Conservation (phyloP, 352 stramenopile genomes). For the Phytophthora uliginosa region DNA sequence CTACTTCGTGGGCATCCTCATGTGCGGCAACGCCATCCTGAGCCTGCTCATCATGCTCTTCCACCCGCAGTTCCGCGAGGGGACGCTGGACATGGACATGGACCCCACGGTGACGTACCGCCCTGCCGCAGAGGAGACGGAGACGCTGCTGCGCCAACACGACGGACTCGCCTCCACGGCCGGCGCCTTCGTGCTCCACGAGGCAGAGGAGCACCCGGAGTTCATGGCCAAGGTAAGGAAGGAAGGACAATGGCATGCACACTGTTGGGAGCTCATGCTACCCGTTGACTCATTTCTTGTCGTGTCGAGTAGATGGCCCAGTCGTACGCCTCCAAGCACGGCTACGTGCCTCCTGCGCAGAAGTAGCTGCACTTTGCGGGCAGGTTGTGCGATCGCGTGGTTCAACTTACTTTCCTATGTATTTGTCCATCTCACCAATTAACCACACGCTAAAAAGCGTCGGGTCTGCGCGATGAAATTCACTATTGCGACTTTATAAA, state of each 20-base stretch:
- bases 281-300: constrained; percentile 6
- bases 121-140: constrained; percentile 69
- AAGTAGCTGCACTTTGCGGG: constrained; percentile 26
- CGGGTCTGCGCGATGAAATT: constrained; percentile 2
- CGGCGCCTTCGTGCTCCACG: constrained; percentile 70
- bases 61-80: constrained; percentile 89
- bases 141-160: constrained; percentile 72
- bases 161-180: constrained; percentile 67
- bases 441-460: constrained; percentile 23
- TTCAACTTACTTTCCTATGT: constrained; percentile 30
- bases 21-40: constrained; percentile 82
- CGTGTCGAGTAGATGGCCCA: constrained; percentile 47
- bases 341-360: constrained; percentile 57
- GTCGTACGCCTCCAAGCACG: constrained; percentile 51
- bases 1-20: constrained; percentile 79
- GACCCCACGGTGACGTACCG: constrained; percentile 83
- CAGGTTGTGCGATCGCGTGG: constrained; percentile 25
- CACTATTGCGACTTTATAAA: not conserved
- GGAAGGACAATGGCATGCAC: not conserved
- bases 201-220: constrained; percentile 81
- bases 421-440: constrained; percentile 35
- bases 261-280: not conserved
- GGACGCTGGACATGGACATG: constrained; percentile 74
- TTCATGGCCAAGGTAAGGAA: constrained; percentile 68
- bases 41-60: constrained; percentile 86